Base-by-base conservation (phyloP, 208 protist genomes). In the Trypanosoma mega region DNA sequence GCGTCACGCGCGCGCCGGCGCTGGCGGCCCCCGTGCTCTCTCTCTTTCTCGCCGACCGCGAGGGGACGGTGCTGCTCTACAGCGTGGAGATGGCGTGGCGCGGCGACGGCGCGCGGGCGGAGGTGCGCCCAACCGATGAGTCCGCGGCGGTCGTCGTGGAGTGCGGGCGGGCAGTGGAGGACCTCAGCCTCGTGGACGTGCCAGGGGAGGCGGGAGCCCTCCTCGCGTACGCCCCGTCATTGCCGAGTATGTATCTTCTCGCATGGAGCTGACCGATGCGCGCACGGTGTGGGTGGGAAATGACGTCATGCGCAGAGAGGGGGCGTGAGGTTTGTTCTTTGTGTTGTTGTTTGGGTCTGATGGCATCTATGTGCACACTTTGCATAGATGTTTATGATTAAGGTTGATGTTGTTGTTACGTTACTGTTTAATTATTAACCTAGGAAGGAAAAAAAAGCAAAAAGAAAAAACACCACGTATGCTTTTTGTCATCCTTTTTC, bases 81-180 rank as follows among this genome's bases (percentile, higher is more conserved):
- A 93, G 82, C 57, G 58, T 85, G 9, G 76, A 82, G 33, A 90
- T 90, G 86, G 29, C 27, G 49, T 93, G 86, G 83, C 73, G 74
- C n/a, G 64, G 49, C 47, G 52, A 1, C 65, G 58, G 54, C 34
- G 55, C 64, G 54, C 23, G 76, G 71, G 51, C 78, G 46, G 53
- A 63, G 16, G 55, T 85, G 9, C 60, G 30, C 26, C 61, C 76
- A n/a, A 62, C 71, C 8, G 80, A 85, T 33, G 68, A 84, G 50
- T 87, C 68, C 49, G 60, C 76, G 5, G 51, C 63, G n/a, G 65
- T 93, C 5, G 71, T 82, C 26, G 62, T 74, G 16, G 82, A 83
- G 14, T 54, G 58, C 23, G 86, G 86, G 3, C 74, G 75, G 47
- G 53, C 58, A 6, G 68, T 93, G 39, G 64, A 67, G 30, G 82